Base-by-base conservation (phyloP, 75 land plant genomes). In the Gnetum montanum region DNA sequence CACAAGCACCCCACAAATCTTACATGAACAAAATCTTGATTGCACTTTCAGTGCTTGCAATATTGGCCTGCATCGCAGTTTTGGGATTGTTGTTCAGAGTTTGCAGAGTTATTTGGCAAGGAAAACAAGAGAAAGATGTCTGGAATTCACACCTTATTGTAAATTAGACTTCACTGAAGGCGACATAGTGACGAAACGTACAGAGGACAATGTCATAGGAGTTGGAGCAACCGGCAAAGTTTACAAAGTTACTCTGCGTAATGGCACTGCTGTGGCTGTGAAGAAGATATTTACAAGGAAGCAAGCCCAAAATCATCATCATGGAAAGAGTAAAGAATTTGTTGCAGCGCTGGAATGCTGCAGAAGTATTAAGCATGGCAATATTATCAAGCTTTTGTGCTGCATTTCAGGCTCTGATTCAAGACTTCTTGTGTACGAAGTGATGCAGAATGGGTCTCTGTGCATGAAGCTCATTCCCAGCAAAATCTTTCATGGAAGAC, bases 61-160 rank as follows among this genome's bases (percentile, higher is more conserved):
- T n/a, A n/a, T n/a, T n/a, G n/a, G n/a, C n/a, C n/a, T n/a, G n/a
- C n/a, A n/a, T n/a, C n/a, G n/a, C n/a, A n/a, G n/a, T n/a, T n/a
- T n/a, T n/a, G n/a, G n/a, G n/a, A n/a, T n/a, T n/a, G n/a, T n/a
- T n/a, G n/a, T n/a, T n/a, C n/a, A n/a, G n/a, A n/a, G n/a, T n/a
- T n/a, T n/a, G n/a, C n/a, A n/a, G n/a, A n/a, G n/a, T n/a, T n/a
- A n/a, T n/a, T n/a, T n/a, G n/a, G n/a, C n/a, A n/a, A n/a, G n/a
- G 33, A 50, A 57, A 28, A 37, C 15, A 16, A 46, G 18, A 3
- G 30, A 19, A 5, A 57, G 54, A 2, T 20, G 59, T 35, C 87
- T 88, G 97, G 88, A 88, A 74, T 64, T 84, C 7, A 88, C 89
- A 18, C 70, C 81, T 6, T 92, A 88, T 61, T 89, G 84, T 34